Evolutionary conservation across 345 rosid genomes (phyloP), one percentile per base, ranked within the genome.

Genomic region (Brassica cretica): DNA sequence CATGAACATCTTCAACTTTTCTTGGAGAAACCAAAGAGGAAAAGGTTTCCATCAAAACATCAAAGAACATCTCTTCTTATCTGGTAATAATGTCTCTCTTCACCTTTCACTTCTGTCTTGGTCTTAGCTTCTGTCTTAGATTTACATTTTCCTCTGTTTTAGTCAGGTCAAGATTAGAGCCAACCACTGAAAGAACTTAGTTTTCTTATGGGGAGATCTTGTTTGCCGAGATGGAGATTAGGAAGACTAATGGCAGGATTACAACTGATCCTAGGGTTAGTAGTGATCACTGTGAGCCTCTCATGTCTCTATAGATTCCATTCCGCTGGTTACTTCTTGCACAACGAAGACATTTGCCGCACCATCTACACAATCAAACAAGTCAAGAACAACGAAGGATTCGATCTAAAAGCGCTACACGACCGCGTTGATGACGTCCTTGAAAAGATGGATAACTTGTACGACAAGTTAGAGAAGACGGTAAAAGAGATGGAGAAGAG

Each of bases 281-380:
- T 88, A 5, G 97, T 89, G 62, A 84, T 89, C 66, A 21, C 76
- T 58, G 89, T 86, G 29, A 89, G 97, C 64, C 19, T 89, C 64
- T 83, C 88, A 11, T 90, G 92, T 84, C 93, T 94, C 61, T 87
- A 83, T 3, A 82, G 83, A 80, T 86, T 92, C 81, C 91, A 92
- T 73, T 83, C 87, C 0, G 88, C 89, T 0, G 93, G 98, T 0
- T 90, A 87, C 75, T 87, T 88, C 83, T 53, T 87, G 56, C 90
- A 84, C 75, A 84, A 84, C 37, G 92, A 89, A 78, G 97, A 90
- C 69, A 83, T 85, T 27, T 90, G 97, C 80, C 85, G 32, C 11
- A 83, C 83, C 64, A 83, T 90, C 66, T 88, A 87, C 76, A 81
- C 84, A 29, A 67, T 83, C 44, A 85, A 68, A 79, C 85, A 89